These are phyloP conservation scores for Thelonectria rubi DNA, from an alignment of 2,329 filamentous ascomycete genomes.

Conservation along the genomic window DNA sequence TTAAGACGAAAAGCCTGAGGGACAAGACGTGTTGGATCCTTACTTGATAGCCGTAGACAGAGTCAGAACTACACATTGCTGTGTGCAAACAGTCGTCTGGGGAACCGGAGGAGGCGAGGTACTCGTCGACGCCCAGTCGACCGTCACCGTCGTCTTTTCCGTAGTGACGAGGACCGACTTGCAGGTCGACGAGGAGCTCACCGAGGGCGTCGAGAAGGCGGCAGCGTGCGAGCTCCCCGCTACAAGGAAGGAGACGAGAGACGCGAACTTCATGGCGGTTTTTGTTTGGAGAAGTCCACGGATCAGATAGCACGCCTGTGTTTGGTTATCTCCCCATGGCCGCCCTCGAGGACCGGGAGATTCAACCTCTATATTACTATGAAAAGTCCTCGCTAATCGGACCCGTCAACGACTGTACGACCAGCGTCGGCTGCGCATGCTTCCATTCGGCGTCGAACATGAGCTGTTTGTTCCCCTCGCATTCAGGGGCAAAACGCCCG, in stretches of 20 bases:
- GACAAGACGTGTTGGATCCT: constrained; percentile 3
- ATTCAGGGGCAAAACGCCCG: not conserved
- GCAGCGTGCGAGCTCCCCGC: constrained; percentile 11
- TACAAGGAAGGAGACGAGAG: constrained; percentile 28
- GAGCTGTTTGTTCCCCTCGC: constrained; percentile 3
- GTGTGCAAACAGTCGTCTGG: constrained; percentile 35
- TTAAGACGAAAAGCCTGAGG: not conserved
- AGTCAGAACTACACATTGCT: constrained; percentile 33
- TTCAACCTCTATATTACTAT: constrained; percentile 17
- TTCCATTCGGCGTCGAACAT: not conserved
- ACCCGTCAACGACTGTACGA: not conserved
- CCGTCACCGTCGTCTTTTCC: constrained; percentile 24
- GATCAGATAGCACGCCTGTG: constrained; percentile 8
- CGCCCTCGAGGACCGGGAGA: not conserved
- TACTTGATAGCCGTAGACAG: constrained; percentile 35
- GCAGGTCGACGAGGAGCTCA: not conserved
- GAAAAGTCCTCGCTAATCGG: not conserved
- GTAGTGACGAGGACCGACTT: constrained; percentile 15
- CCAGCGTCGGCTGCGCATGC: not conserved
- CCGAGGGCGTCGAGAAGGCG: not conserved
- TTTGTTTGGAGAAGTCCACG: constrained; percentile 4
- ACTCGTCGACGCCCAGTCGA: constrained; percentile 34
- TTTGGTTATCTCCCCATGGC: not conserved
- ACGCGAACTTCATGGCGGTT: constrained; percentile 33
- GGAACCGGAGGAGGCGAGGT: constrained; percentile 1